Percentiles rank a stretch among this genome's conserved stretches.
These are phyloP conservation scores for Rhizopus stolonifer DNA, from an alignment of 371 early-diverging fungal species.

Conservation along the genomic window DNA sequence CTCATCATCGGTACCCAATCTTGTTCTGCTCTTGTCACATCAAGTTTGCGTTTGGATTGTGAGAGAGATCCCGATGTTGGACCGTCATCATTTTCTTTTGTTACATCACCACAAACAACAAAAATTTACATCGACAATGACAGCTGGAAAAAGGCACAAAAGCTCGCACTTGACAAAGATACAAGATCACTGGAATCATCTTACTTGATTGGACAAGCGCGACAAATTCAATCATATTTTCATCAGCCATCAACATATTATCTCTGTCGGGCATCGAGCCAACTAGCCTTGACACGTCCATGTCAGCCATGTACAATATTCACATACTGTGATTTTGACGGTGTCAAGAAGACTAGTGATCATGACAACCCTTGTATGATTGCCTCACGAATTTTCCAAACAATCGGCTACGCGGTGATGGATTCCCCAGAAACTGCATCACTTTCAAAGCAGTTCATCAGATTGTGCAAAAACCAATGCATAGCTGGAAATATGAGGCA, in stretches of 20 bases:
- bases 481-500: no score
- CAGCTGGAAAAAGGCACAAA: constrained; percentile 1
- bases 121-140: background rate
- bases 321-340: background rate
- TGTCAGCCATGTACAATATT: constrained; percentile 8
- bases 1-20: constrained; percentile 7
- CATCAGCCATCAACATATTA: constrained; percentile 9
- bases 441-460: no score
- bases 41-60: constrained; percentile 10
- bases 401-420: no score
- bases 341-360: no score
- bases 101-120: background rate
- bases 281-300: background rate
- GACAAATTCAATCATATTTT: constrained; percentile 11
- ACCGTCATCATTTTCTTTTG: background rate
- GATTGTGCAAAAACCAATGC: no score
- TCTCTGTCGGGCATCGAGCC: constrained; percentile 9
- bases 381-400: no score
- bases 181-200: background rate
- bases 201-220: constrained; percentile 1
- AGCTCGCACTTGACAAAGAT: background rate
- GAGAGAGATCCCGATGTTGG: background rate
- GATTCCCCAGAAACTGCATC: no score
- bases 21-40: constrained; percentile 9
- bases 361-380: no score